Conservation (phyloP, 495 filamentous ascomycete genomes). For the Trichoderma erinaceum region DNA sequence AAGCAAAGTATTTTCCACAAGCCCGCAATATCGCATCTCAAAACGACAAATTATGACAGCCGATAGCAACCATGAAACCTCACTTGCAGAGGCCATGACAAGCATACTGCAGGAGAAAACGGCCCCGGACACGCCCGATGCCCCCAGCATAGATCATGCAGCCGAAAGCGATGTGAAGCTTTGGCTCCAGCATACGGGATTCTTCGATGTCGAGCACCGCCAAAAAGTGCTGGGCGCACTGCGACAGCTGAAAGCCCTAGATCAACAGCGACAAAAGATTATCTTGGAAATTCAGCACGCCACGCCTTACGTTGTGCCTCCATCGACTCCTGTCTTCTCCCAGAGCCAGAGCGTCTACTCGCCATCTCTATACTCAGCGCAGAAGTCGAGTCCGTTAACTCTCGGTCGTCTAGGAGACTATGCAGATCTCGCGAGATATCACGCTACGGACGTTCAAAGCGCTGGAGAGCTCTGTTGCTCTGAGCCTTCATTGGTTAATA, state of each 20-base stretch:
- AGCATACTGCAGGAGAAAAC: not conserved
- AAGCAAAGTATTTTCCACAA: not conserved
- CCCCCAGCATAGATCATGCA: not conserved
- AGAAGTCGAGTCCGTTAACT: not conserved
- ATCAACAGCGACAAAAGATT: not conserved
- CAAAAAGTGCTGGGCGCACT: not conserved
- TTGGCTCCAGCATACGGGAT: not conserved
- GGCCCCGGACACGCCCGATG: not conserved
- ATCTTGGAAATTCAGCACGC: not conserved
- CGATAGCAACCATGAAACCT: constrained; percentile 26
- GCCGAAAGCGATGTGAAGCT: not conserved
- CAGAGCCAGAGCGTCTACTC: not conserved
- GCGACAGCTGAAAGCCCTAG: not conserved
- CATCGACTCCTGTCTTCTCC: not conserved
- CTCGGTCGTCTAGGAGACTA: not conserved
- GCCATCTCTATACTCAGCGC: not conserved
- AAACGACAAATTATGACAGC: not conserved
- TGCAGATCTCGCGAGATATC: not conserved
- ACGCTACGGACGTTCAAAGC: not conserved
- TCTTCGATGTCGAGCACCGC: not conserved
- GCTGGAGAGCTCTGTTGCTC: not conserved
- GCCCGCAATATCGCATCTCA: not conserved
- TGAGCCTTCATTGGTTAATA: not conserved
- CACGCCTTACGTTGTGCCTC: not conserved
- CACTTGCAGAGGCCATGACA: not conserved